A percentile compares a stretch with the other conserved stretches of the same genome.
Evolutionary conservation across 1,139 yeast species (phyloP).

Genomic region (Geotrichum citri-aurantii): DNA sequence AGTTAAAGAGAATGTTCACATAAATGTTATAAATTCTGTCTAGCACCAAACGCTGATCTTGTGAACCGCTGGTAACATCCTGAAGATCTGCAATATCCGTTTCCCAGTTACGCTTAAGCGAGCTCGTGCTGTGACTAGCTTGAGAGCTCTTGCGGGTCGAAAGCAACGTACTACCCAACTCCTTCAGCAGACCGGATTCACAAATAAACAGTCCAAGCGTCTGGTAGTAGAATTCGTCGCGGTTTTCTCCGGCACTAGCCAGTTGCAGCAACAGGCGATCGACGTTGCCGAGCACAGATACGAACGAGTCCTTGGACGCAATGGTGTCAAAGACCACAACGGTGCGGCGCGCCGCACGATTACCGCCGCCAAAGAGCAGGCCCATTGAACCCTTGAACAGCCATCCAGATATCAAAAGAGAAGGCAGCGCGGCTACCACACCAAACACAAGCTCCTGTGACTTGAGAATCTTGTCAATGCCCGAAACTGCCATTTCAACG

Average conservation of each 20-base stretch:
- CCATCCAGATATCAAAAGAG: slow-evolving; percentile 30
- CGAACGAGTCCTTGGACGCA: neutral
- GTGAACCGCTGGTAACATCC: neutral
- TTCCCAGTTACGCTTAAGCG: slow-evolving; percentile 2
- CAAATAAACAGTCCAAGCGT: slow-evolving; percentile 28
- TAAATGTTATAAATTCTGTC: slow-evolving; percentile 14
- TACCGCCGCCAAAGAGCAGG: slow-evolving; percentile 37
- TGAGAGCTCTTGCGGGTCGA: slow-evolving; percentile 16
- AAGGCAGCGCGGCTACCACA: slow-evolving; percentile 79
- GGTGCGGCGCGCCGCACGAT: slow-evolving; percentile 36
- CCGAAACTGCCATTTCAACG: slow-evolving; percentile 82
- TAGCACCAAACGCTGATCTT: slow-evolving; percentile 11
- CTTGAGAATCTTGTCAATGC: slow-evolving; percentile 82
- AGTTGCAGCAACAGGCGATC: slow-evolving; percentile 18
- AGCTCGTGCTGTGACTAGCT: slow-evolving; percentile 14
- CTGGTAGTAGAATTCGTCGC: slow-evolving; percentile 46
- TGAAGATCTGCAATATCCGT: slow-evolving; percentile 1
- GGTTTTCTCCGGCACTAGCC: neutral
- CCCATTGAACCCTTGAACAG: slow-evolving; percentile 38
- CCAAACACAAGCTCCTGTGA: slow-evolving; percentile 93
- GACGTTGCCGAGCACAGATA: slow-evolving; percentile 4
- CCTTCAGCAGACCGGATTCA: slow-evolving; percentile 19
- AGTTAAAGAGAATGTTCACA: neutral
- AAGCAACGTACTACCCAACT: slow-evolving; percentile 15
- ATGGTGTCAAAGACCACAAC: neutral